phyloP scores from a whole-genome alignment of 176 grass and related monocot genomes.

The Lolium rigidum region DNA sequence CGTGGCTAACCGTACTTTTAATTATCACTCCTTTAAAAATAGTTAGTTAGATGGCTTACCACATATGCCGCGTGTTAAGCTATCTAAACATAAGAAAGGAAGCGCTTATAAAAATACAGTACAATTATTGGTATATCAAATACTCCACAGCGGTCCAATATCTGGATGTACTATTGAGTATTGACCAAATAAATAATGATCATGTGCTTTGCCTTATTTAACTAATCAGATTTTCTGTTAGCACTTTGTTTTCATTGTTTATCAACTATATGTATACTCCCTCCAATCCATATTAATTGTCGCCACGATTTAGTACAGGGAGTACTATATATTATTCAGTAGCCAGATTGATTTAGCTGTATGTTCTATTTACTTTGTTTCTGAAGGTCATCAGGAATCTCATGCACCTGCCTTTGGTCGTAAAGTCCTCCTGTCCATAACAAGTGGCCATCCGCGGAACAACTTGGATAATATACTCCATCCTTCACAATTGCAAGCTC shows the following conservation, averaged over 20 bases:
- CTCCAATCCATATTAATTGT: too few relatives aligned
- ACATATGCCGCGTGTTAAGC: background rate
- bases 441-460: slow-evolving; percentile 32
- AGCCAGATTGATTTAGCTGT: background rate
- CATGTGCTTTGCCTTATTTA: background rate
- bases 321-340: too few relatives aligned
- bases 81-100: background rate
- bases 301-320: too few relatives aligned
- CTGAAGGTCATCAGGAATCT: slow-evolving; percentile 55
- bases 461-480: slow-evolving; percentile 42
- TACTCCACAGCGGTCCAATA: background rate
- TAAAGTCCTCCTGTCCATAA: slow-evolving; percentile 53
- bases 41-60: background rate
- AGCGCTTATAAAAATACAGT: background rate
- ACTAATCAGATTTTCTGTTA: background rate
- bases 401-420: slow-evolving; percentile 48
- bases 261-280: background rate
- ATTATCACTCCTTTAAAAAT: background rate
- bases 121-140: background rate
- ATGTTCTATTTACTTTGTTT: slow-evolving; percentile 41
- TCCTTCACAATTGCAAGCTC: slow-evolving; percentile 49
- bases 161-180: background rate
- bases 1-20: slow-evolving; percentile 12
- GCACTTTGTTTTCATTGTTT: background rate
- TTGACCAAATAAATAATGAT: background rate